Percentiles rank a stretch among this genome's conserved stretches.
These are phyloP conservation scores for Colletotrichum phormii DNA, from an alignment of 2,329 filamentous ascomycete species.

Conservation along the genomic window DNA sequence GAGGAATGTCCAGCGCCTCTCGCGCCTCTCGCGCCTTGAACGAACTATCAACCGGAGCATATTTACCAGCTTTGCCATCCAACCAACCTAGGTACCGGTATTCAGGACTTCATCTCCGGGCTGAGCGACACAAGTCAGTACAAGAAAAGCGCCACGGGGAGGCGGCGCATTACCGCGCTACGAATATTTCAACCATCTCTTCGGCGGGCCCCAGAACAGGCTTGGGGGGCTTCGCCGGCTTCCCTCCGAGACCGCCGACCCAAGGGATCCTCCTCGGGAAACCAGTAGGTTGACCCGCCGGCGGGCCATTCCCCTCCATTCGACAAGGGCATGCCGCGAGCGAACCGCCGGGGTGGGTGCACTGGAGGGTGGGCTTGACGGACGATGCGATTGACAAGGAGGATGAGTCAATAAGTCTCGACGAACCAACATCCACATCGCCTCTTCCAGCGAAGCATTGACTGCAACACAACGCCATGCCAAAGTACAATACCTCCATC, in stretches of 20 bases:
- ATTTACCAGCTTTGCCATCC: not conserved
- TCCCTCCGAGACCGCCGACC: slow-evolving; percentile 26
- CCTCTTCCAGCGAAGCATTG: slow-evolving; percentile 14
- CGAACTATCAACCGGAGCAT: slow-evolving; percentile 12
- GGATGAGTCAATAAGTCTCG: slow-evolving; percentile 22
- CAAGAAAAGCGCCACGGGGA: not conserved
- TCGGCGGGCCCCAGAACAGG: not conserved
- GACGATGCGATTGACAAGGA: slow-evolving; percentile 6
- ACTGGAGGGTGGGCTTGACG: slow-evolving; percentile 21
- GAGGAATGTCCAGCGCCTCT: slow-evolving; percentile 7
- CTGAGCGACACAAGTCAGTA: not conserved
- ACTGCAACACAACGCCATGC: not conserved
- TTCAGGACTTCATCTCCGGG: not conserved
- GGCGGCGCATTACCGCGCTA: not conserved
- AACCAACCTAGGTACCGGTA: not conserved
- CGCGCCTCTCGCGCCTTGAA: not conserved
- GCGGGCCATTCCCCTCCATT: slow-evolving; percentile 16
- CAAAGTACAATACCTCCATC: not conserved
- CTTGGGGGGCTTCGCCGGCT: slow-evolving; percentile 16
- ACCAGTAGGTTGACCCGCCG: slow-evolving; percentile 13
- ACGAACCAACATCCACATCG: slow-evolving; percentile 22
- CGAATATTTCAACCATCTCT: not conserved
- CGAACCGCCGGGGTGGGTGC: slow-evolving; percentile 28
- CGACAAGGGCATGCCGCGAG: slow-evolving; percentile 3
- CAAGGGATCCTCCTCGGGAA: slow-evolving; percentile 10